A percentile compares a stretch with the other conserved stretches of the same genome.
Conservation (phyloP, 2,329 filamentous ascomycete species). For the Colletotrichum liriopes region DNA sequence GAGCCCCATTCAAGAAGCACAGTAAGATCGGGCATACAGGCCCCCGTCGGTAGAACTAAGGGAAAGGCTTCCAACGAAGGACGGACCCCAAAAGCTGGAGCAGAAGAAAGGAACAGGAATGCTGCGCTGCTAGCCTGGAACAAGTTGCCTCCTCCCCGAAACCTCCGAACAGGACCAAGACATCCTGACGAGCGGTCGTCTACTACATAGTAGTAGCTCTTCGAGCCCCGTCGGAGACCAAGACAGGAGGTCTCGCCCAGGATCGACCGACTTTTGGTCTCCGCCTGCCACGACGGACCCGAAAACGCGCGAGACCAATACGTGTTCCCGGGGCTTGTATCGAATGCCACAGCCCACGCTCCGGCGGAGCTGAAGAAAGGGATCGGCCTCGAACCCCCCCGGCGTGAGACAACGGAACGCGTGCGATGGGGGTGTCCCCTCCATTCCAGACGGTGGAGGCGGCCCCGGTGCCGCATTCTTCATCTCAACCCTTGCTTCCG, state of each 20-base stretch:
- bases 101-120: slow-evolving; percentile 30
- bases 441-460: slow-evolving; percentile 38
- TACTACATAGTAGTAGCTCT: neutral
- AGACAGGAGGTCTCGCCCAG: slow-evolving; percentile 22
- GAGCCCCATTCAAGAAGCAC: slow-evolving; percentile 20
- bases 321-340: slow-evolving; percentile 17
- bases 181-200: slow-evolving; percentile 15
- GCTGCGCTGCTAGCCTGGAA: slow-evolving; percentile 13
- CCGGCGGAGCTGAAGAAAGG: neutral
- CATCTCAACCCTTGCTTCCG: slow-evolving; percentile 32
- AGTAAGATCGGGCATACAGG: neutral
- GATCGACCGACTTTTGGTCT: neutral
- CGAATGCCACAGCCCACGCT: slow-evolving; percentile 6
- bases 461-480: slow-evolving; percentile 11
- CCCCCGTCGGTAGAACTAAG: neutral
- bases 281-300: neutral
- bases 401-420: slow-evolving; percentile 14
- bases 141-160: slow-evolving; percentile 26
- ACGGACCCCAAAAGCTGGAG: neutral
- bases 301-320: slow-evolving; percentile 23
- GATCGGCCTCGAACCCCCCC: neutral
- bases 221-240: neutral
- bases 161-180: slow-evolving; percentile 11
- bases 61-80: neutral
- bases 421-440: slow-evolving; percentile 3